Base-by-base conservation (phyloP, 257 asterid species). In the Jaltomata sinuosa region DNA sequence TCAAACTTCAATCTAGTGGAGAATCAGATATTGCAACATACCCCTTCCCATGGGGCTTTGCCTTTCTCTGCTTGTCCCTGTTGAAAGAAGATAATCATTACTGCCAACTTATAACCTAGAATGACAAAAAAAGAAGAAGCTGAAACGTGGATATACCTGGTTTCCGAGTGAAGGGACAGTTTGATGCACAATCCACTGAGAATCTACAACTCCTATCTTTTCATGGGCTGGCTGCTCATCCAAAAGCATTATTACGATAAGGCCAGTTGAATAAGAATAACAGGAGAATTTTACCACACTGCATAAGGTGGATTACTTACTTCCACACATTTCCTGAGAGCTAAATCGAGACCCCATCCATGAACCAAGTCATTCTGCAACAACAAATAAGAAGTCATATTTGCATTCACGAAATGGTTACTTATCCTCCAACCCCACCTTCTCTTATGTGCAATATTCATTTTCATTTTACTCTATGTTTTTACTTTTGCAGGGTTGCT, bases 311-410 rank as follows among this genome's bases (percentile, higher is more conserved):
- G 32, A 57, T 22, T 76, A 71, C 89, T 87, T 22, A 92, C 98
- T 95, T 92, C 97, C 19, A 92, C 99, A 86, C 99, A 96, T 88
- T 91, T 92, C 85, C 94, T 89, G 74, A 94, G 98, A 71, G 97
- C 95, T 84, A 96, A 92, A 91, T 94, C 99, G 49, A 94, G 96
- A 83, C 99, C 99, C 99, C 99, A 94, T 85, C 99, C 98, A 86
- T 96, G 99, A 82, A 96, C 94, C 85, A 96, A 89, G 86, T 96
- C 98, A 84, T 96, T 96, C 99, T 96, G 98, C 83, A 88, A 32
- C 16, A 85, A 81, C 67, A 34, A 32, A 85, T 49, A 77, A 18
- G 9, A 49, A 47, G 25, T 86, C 79, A 87, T 61, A 74, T 47
- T 74, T 61, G 45, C 45, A 49, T 77, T 29, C 40, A 77, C 3